Conservation (phyloP, 2,329 filamentous ascomycete genomes). For the Arachnomyces sp. region DNA sequence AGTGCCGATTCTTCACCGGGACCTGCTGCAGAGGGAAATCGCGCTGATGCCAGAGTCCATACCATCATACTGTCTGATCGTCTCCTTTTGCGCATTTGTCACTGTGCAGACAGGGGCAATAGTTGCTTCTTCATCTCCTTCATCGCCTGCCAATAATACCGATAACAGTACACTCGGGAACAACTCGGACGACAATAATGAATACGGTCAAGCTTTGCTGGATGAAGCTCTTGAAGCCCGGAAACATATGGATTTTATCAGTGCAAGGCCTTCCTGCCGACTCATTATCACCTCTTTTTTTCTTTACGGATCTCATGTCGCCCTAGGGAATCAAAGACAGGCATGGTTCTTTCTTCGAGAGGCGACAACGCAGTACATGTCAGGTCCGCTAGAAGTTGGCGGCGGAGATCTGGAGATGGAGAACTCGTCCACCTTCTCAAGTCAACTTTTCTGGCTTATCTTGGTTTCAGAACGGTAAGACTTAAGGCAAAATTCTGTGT, state of each 20-base stretch:
- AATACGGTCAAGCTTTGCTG: constrained; percentile 16
- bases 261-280: constrained; percentile 13
- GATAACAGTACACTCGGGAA: background rate
- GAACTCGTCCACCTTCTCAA: background rate
- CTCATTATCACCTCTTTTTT: constrained; percentile 61
- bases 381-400: constrained; percentile 40
- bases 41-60: constrained; percentile 14
- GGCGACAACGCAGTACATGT: constrained; percentile 60
- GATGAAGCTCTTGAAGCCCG: constrained; percentile 20
- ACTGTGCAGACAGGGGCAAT: constrained; percentile 18
- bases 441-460: constrained; percentile 61
- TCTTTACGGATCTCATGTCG: constrained; percentile 60
- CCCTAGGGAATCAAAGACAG: constrained; percentile 60
- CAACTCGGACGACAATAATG: constrained; percentile 1
- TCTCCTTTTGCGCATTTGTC: constrained; percentile 32
- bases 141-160: background rate
- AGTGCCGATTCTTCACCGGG: constrained; percentile 22
- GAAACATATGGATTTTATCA: constrained; percentile 16
- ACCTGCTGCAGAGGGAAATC: constrained; percentile 18
- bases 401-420: constrained; percentile 48
- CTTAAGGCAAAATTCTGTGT: too few species aligned
- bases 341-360: constrained; percentile 68
- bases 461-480: constrained; percentile 57
- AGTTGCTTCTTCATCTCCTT: background rate
- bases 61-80: constrained; percentile 24